A percentile compares a stretch with the other conserved stretches of the same genome.
Evolutionary conservation across 805 yeast genomes (phyloP).

Genomic region (Maudiozyma saulgeensis): DNA sequence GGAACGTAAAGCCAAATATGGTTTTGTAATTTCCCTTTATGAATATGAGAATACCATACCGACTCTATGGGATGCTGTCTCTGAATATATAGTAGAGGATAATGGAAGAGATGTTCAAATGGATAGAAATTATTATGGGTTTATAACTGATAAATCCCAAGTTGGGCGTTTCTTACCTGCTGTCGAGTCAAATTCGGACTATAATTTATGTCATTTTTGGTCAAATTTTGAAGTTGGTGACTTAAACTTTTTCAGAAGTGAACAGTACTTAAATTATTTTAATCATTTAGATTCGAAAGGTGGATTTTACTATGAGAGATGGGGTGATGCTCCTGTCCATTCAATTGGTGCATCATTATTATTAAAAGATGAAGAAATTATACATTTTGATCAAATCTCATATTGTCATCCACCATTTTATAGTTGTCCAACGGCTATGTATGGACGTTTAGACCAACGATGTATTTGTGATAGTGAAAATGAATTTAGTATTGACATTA

Average conservation of each 20-base stretch:
- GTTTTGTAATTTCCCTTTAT: slow-evolving; percentile 73
- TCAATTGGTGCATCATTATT: slow-evolving; percentile 57
- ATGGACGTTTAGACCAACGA: slow-evolving; percentile 42
- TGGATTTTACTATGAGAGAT: slow-evolving; percentile 78
- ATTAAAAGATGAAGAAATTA: slow-evolving; percentile 50
- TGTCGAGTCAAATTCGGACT: slow-evolving; percentile 39
- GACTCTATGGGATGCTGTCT: slow-evolving; percentile 69
- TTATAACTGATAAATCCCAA: slow-evolving; percentile 46
- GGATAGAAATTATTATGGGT: slow-evolving; percentile 22
- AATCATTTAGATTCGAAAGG: slow-evolving; percentile 55
- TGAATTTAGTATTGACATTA: slow-evolving; percentile 35
- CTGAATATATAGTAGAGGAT: slow-evolving; percentile 50
- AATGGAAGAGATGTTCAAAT: slow-evolving; percentile 33
- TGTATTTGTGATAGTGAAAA: slow-evolving; percentile 50
- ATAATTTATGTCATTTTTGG: slow-evolving; percentile 83
- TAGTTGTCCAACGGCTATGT: slow-evolving; percentile 48
- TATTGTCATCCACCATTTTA: slow-evolving; percentile 65
- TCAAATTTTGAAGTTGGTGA: slow-evolving; percentile 75
- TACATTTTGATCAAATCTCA: slow-evolving; percentile 75
- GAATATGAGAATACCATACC: slow-evolving; percentile 84
- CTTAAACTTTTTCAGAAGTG: slow-evolving; percentile 59
- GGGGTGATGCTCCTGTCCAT: slow-evolving; percentile 97
- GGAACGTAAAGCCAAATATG: slow-evolving; percentile 69
- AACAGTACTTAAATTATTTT: slow-evolving; percentile 53
- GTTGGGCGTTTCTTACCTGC: slow-evolving; percentile 35